phyloP scores from a whole-genome alignment of 129 eudicot species.

The Artemisia annua region DNA sequence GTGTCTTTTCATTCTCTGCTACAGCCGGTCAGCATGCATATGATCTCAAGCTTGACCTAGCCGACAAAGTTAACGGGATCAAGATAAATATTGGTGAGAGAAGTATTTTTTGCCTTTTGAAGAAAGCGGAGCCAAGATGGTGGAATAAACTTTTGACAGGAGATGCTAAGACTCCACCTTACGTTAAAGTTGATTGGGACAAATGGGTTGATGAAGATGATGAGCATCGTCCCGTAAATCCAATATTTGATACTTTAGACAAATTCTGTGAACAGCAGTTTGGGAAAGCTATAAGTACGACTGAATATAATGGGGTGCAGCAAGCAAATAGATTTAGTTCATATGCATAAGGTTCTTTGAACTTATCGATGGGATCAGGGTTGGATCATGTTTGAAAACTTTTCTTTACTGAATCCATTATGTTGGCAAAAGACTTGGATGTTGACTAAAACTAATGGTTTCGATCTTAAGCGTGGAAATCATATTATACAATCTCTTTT shows the following conservation, averaged over 20 bases:
- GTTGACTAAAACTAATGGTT: too few species aligned
- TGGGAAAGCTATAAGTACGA: too few species aligned
- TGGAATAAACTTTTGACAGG: slow-evolving; percentile 73
- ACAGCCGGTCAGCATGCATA: slow-evolving; percentile 56
- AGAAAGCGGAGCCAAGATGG: slow-evolving; percentile 87
- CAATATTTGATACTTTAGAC: too few species aligned
- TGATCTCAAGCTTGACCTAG: slow-evolving; percentile 73
- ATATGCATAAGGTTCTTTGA: too few species aligned
- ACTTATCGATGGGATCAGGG: slow-evolving; percentile 16
- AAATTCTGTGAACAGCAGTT: too few species aligned
- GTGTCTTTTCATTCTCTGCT: slow-evolving; percentile 71
- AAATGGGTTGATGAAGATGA: slow-evolving; percentile 89
- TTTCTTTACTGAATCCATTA: too few species aligned
- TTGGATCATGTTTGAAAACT: slow-evolving; percentile 16
- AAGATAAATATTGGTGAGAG: slow-evolving; percentile 61
- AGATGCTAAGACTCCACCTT: slow-evolving; percentile 73
- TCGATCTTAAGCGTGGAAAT: too few species aligned
- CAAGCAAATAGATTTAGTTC: too few species aligned
- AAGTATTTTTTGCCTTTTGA: slow-evolving; percentile 63
- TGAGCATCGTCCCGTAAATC: too few species aligned
- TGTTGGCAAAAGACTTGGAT: too few species aligned
- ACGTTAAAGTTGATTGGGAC: slow-evolving; percentile 97
- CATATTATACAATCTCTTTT: too few species aligned
- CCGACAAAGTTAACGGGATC: slow-evolving; percentile 79
- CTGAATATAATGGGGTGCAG: too few species aligned